phyloP scores from a whole-genome alignment of 495 filamentous ascomycete species.

The Margaritispora aquatica region DNA sequence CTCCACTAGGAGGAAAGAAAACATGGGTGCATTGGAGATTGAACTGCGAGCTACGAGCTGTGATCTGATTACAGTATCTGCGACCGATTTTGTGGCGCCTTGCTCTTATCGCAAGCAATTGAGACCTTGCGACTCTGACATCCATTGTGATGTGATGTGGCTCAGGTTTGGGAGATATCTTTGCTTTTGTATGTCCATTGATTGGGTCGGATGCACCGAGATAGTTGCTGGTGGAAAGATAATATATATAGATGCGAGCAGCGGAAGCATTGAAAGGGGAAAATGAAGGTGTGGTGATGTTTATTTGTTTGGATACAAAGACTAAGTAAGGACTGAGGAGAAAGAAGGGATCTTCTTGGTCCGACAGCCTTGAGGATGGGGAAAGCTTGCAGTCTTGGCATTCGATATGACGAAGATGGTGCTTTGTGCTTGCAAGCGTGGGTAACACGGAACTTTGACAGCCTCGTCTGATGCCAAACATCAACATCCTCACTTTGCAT shows the following conservation, averaged over 20 bases:
- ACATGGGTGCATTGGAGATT: background rate
- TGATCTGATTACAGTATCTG: background rate
- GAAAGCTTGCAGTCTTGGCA: slow-evolving; percentile 3
- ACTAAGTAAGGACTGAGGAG: too few relatives aligned
- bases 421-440: too few relatives aligned
- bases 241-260: too few relatives aligned
- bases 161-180: background rate
- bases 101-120: slow-evolving; percentile 14
- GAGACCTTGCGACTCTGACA: background rate
- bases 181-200: slow-evolving; percentile 1
- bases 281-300: background rate
- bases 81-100: slow-evolving; percentile 7
- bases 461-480: background rate
- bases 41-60: too few relatives aligned
- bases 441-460: background rate
- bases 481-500: background rate
- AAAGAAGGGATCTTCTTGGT: background rate
- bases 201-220: too few relatives aligned
- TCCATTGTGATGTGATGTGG: background rate
- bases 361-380: background rate
- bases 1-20: background rate
- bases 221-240: too few relatives aligned
- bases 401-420: slow-evolving; percentile 4
- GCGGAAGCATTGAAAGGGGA: too few relatives aligned
- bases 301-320: background rate